These are phyloP conservation scores for Trichoderma endophyticum DNA, from an alignment of 2,329 filamentous ascomycete species.

Conservation along the genomic window DNA sequence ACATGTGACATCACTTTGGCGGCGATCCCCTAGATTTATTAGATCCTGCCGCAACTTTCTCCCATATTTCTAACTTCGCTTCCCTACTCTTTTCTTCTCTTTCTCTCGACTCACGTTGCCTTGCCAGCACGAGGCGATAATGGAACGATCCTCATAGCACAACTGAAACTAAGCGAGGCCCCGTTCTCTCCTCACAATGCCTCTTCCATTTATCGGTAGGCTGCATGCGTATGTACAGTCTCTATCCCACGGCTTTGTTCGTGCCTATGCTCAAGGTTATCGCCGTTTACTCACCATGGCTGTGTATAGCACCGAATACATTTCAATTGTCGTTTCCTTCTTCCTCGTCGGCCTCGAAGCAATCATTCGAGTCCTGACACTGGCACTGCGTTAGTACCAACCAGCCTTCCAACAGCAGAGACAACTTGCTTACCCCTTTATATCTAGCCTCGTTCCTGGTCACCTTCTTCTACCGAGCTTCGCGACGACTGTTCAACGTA, in stretches of 20 bases:
- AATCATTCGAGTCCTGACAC: constrained; percentile 78
- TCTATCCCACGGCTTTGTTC: neutral
- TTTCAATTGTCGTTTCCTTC: constrained; percentile 81
- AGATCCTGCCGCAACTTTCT: neutral
- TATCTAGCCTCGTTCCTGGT: constrained; percentile 71
- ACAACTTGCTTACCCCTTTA: constrained; percentile 24
- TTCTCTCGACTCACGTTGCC: neutral
- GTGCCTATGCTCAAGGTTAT: neutral
- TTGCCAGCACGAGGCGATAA: neutral
- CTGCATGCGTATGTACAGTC: constrained; percentile 46
- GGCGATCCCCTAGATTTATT: constrained; percentile 1
- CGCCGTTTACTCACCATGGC: constrained; percentile 1
- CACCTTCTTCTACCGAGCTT: constrained; percentile 75
- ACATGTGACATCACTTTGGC: constrained; percentile 19
- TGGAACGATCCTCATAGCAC: neutral
- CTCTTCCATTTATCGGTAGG: constrained; percentile 52
- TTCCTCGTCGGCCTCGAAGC: constrained; percentile 78
- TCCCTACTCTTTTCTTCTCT: neutral
- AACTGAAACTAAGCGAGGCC: neutral
- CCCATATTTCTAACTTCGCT: constrained; percentile 6
- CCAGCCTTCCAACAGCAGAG: constrained; percentile 8
- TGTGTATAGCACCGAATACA: constrained; percentile 69
- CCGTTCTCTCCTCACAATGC: constrained; percentile 37
- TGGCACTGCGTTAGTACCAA: constrained; percentile 70
- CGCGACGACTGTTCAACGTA: constrained; percentile 76